Conservation (phyloP, 2,329 filamentous ascomycete species). For the Fusarium azukiicola region DNA sequence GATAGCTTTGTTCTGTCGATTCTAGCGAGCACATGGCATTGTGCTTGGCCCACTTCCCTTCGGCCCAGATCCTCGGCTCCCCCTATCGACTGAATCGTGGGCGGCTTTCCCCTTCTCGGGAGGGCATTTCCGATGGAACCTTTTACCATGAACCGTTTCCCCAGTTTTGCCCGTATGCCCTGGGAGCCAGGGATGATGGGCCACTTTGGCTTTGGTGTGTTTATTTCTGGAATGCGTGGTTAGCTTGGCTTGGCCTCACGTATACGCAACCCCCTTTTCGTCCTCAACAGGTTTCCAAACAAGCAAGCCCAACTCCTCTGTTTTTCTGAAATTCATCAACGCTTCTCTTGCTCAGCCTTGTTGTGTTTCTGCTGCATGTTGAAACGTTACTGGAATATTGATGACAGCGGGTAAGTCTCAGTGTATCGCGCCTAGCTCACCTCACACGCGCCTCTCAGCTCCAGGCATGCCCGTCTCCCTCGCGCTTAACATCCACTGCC, state of each 20-base stretch:
- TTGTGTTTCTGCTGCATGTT: neutral
- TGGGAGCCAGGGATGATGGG: neutral
- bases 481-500: conserved; percentile 15
- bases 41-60: neutral
- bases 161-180: conserved; percentile 4
- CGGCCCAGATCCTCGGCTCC: neutral
- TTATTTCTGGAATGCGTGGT: conserved; percentile 12
- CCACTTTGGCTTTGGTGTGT: conserved; percentile 9
- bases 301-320: neutral
- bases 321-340: neutral
- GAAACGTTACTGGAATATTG: neutral
- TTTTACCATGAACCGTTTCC: conserved; percentile 7
- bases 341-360: conserved; percentile 7
- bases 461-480: neutral
- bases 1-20: neutral
- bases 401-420: neutral
- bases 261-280: conserved; percentile 8
- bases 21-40: conserved; percentile 3
- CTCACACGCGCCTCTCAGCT: neutral
- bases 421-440: conserved; percentile 8
- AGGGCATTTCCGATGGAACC: conserved; percentile 3
- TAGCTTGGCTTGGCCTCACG: conserved; percentile 1
- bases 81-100: neutral
- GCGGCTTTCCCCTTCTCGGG: conserved; percentile 6
- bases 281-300: neutral